These are phyloP conservation scores for Colletotrichum magnum DNA, from an alignment of 2,329 filamentous ascomycete genomes.

Conservation along the genomic window DNA sequence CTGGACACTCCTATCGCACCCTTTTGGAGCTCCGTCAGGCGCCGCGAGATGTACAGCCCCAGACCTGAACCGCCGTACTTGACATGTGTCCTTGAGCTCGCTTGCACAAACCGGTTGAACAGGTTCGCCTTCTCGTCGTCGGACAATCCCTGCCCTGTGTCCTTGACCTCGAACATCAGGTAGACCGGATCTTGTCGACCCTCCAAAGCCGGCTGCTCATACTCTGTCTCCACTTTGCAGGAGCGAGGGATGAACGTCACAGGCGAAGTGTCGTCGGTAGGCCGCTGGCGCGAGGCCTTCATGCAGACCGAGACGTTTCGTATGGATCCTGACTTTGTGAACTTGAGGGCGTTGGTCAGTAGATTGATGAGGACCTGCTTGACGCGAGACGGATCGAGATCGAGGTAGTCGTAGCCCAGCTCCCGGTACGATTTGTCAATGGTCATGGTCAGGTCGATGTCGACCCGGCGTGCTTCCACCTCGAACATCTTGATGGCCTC, in stretches of 20 bases:
- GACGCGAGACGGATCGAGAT: conserved; percentile 80
- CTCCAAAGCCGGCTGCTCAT: conserved; percentile 51
- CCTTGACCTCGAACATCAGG: conserved; percentile 80
- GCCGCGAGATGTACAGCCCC: conserved; percentile 83
- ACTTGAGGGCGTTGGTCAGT: conserved; percentile 86
- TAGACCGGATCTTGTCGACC: conserved; percentile 66
- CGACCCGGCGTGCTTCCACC: conserved; percentile 77
- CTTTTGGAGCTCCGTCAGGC: conserved; percentile 85
- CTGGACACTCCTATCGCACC: conserved; percentile 83
- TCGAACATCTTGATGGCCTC: conserved; percentile 84
- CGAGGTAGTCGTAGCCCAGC: conserved; percentile 74
- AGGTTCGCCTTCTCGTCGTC: conserved; percentile 80
- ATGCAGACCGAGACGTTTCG: conserved; percentile 68
- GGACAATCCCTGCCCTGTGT: conserved; percentile 82
- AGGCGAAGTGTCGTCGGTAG: conserved; percentile 56
- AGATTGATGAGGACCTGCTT: conserved; percentile 86
- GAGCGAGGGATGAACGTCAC: conserved; percentile 76
- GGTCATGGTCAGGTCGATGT: conserved; percentile 76
- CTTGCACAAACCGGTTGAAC: conserved; percentile 85
- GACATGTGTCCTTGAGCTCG: conserved; percentile 81
- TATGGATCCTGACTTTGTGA: conserved; percentile 75
- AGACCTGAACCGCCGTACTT: conserved; percentile 85
- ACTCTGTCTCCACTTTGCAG: conserved; percentile 57
- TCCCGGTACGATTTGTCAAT: conserved; percentile 73
- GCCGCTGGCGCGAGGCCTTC: conserved; percentile 58